Conservation (phyloP, 1,139 yeast species). For the Diutina mesorugosa region DNA sequence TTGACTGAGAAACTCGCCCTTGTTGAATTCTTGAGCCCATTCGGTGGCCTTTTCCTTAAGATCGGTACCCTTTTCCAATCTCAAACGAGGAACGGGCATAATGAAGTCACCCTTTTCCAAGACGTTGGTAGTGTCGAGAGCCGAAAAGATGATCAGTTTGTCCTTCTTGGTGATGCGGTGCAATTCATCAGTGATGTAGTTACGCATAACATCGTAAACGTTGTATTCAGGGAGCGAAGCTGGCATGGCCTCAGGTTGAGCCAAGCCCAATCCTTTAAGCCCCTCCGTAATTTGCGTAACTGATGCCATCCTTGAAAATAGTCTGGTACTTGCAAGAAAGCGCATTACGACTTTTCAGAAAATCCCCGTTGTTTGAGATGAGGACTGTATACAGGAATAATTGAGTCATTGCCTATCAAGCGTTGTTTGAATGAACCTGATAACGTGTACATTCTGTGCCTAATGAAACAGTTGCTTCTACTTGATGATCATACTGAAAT, state of each 20-base stretch:
- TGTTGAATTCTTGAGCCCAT: conserved; percentile 62
- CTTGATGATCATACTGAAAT: too few relatives aligned
- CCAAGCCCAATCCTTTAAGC: neutral
- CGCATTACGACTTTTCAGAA: neutral
- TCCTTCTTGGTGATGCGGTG: conserved; percentile 64
- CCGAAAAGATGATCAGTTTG: conserved; percentile 57
- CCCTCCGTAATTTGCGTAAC: conserved; percentile 1
- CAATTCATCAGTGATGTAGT: conserved; percentile 74
- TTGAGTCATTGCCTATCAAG: too few relatives aligned
- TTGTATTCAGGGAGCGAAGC: conserved; percentile 58
- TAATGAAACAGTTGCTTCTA: too few relatives aligned
- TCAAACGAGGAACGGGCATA: conserved; percentile 85
- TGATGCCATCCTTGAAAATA: neutral
- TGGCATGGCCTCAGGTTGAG: conserved; percentile 4
- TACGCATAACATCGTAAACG: conserved; percentile 75
- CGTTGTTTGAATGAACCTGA: too few relatives aligned
- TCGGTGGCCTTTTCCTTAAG: conserved; percentile 77
- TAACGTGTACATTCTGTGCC: too few relatives aligned
- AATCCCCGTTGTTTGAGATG: neutral
- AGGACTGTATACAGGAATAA: neutral
- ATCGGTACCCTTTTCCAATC: conserved; percentile 66
- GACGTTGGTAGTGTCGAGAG: conserved; percentile 79
- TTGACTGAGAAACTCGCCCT: conserved; percentile 46
- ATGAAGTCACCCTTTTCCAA: conserved; percentile 88
- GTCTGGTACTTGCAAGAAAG: neutral